Evolutionary conservation across 257 asterid species (phyloP), one percentile per base, ranked within the genome.

Genomic region (Datura wrightii): DNA sequence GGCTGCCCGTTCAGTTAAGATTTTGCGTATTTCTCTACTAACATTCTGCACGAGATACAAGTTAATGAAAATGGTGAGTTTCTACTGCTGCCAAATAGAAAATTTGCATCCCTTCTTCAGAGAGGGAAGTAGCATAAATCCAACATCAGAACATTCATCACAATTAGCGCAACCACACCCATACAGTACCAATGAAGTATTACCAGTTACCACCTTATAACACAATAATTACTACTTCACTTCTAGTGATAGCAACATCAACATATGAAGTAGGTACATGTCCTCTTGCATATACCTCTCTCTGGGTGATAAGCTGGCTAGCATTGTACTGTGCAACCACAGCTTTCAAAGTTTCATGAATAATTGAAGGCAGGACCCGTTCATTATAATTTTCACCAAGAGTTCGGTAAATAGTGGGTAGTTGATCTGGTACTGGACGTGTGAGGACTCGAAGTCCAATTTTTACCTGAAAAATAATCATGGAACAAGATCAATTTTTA

Each of bases 241-340:
- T 37, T 80, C 54, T 18, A 42, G n/a, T 1, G 24, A 58, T 36
- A 58, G 72, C 41, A 31, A 37, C 3, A 42, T 18, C 8, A 34
- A 24, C 46, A 82, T 36, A 37, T 31, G 10, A n/a, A 88, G 42
- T 46, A 78, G 74, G 60, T 76, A 50, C 8, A 44, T 59, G 46
- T 65, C 85, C 66, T 82, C 78, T 58, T 42, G 18, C 53, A 54
- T 46, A 66, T 89, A 93, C 98, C 95, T 95, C 98, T 93, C 98
- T 92, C 90, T 95, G 98, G 79, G 98, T 95, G 91, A 95, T 91
- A 18, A 95, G 96, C 93, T 95, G 98, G 90, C 97, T 95, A 18
- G 98, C 98, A 76, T 95, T 95, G 89, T 92, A 95, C 82, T 95
- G 98, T 2, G 98, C 98, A 87, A 95, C 98, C 83, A 95, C 98